phyloP scores from a whole-genome alignment of 2,329 filamentous ascomycete species.

The Trichoderma gracile region DNA sequence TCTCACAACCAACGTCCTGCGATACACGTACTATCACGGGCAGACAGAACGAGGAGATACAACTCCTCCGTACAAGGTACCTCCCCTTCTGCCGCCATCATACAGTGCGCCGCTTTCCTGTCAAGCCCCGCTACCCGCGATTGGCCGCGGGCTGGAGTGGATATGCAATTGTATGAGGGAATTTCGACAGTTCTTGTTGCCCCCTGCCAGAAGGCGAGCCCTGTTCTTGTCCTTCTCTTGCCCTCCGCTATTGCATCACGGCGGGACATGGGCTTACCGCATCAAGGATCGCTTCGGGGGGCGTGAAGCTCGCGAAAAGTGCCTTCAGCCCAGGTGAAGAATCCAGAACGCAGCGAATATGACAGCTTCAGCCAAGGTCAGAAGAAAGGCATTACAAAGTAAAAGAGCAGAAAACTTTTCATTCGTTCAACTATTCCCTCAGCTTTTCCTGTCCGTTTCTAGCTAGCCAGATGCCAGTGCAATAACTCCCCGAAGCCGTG shows the following conservation, averaged over 20 bases:
- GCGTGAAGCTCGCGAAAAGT: background rate
- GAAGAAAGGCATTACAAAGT: too few relatives aligned
- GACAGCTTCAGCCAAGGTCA: background rate
- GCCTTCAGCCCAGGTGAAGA: background rate
- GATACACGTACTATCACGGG: conserved; percentile 10
- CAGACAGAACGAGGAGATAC: background rate
- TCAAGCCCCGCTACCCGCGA: conserved; percentile 1
- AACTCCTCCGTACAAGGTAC: background rate
- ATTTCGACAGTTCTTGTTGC: background rate
- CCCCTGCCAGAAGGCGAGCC: background rate
- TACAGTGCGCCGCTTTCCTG: conserved; percentile 4
- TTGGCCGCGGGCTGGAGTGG: conserved; percentile 7
- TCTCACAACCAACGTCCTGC: conserved; percentile 1
- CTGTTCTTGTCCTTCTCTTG: too few relatives aligned
- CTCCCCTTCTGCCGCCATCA: background rate
- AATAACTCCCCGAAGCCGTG: too few relatives aligned
- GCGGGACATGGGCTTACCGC: conserved; percentile 21
- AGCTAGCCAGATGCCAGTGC: too few relatives aligned
- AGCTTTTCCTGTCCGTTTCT: background rate
- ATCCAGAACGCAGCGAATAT: background rate
- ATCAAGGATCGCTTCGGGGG: conserved; percentile 20
- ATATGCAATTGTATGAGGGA: conserved; percentile 27
- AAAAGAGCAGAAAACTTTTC: background rate
- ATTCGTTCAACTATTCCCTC: background rate
- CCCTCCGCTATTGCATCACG: conserved; percentile 21